Evolutionary conservation across 495 filamentous ascomycete species (phyloP), one percentile per base, ranked within the genome.

Genomic region (Lasiosphaeriaceae sp.): DNA sequence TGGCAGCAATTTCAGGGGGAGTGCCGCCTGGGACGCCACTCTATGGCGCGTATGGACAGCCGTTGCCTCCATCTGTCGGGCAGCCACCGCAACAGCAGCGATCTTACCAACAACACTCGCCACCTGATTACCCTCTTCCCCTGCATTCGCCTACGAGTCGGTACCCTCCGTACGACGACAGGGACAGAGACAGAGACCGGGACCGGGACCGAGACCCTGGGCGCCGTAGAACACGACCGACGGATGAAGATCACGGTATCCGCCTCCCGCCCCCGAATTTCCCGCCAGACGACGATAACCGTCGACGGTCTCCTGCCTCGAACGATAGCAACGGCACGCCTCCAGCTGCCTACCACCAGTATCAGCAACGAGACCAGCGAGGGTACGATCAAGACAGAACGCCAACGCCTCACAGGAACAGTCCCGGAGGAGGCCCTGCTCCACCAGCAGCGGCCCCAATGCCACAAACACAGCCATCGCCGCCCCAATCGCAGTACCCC

Each of bases 31-130:
- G 77, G 3, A 76, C 74, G 3, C 74, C 67, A 21, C 60, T 80
- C 14, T 80, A 69, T 50, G 77, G 77, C 6, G 75, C 77, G n/a
- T 80, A 76, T 53, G 77, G 77, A 16, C 75, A 80, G 53, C 77
- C 77, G 14, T 52, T 79, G 17, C 65, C 64, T 39, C 66, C 67
- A 17, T 41, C 60, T 8, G 43, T 62, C 3, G 61, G 52, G 9
- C 53, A 61, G 37, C 52, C 52, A 34, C 54, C 52, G 24, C 55
- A 34, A 19, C 50, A 31, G 24, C 58, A 57, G 24, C 11, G 45
- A 9, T 31, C 26, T 14, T 64, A 67, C 47, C 55, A 50, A 12
- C 57, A 50, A 12, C 57, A n/a, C 19, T 54, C 63, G 5, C 41
- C 61, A 0, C 41, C 56, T 22, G 67, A 68, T 2, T 69, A 72